Percentiles rank a stretch among this genome's conserved stretches.
Evolutionary conservation across 2,329 filamentous ascomycete genomes (phyloP).

Genomic region (Rhynchosporium graminicola): DNA sequence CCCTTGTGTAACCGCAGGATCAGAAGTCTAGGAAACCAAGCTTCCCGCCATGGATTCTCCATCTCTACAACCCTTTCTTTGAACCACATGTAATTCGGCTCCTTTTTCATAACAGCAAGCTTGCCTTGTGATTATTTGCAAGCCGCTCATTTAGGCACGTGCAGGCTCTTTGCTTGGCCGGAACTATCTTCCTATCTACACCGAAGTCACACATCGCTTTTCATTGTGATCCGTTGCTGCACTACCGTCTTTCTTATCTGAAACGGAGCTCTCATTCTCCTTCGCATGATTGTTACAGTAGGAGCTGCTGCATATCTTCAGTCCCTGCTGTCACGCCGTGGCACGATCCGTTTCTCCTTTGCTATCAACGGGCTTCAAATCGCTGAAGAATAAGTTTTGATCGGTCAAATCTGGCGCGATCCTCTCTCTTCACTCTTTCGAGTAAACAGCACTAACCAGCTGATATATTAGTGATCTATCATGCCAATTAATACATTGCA

Average conservation of each 20-base stretch:
- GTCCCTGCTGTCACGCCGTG: background rate
- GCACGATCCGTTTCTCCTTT: too few relatives aligned
- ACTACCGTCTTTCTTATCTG: background rate
- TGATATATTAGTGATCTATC: too few relatives aligned
- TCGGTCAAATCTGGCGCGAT: too few relatives aligned
- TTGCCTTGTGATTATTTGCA: background rate
- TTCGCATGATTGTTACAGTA: background rate
- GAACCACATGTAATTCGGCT: background rate
- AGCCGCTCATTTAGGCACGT: constrained; percentile 10
- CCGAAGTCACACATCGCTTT: background rate
- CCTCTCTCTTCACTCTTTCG: too few relatives aligned
- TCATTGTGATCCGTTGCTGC: constrained; percentile 2
- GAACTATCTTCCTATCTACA: background rate
- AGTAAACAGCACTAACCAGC: too few relatives aligned
- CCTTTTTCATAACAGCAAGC: background rate
- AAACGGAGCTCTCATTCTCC: background rate
- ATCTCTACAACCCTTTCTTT: background rate
- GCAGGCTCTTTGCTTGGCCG: constrained; percentile 1
- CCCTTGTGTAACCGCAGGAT: constrained; percentile 7
- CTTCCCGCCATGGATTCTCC: background rate
- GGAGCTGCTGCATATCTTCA: background rate
- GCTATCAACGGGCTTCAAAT: too few relatives aligned
- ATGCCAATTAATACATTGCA: too few relatives aligned
- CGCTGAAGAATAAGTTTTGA: too few relatives aligned
- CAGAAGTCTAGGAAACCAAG: background rate